Conservation (phyloP, 2,329 filamentous ascomycete species). For the Hortaea werneckii region DNA sequence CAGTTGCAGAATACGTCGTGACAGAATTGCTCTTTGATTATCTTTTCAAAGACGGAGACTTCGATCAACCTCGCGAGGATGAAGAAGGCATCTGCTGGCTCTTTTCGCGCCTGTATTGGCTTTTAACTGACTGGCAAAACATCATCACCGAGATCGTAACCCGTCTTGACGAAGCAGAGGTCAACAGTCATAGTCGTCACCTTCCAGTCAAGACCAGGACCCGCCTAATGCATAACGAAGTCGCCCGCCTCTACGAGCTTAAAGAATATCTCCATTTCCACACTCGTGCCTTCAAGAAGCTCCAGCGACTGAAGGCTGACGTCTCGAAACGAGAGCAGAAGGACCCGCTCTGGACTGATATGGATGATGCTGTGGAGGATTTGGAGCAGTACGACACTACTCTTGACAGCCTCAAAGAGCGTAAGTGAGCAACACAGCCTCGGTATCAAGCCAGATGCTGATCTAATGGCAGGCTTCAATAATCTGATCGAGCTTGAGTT, state of each 20-base stretch:
- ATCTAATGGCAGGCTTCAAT: conserved; percentile 18
- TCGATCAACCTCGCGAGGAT: conserved; percentile 21
- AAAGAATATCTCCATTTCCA: conserved; percentile 28
- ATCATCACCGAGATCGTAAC: conserved; percentile 25
- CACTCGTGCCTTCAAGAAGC: conserved; percentile 24
- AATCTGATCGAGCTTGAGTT: conserved; percentile 31
- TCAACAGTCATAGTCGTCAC: conserved; percentile 24
- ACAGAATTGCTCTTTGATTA: conserved; percentile 23
- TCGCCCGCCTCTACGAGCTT: conserved; percentile 28
- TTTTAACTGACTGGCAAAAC: conserved; percentile 30
- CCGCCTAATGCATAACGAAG: conserved; percentile 22
- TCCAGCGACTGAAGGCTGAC: conserved; percentile 24
- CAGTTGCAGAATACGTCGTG: conserved; percentile 24
- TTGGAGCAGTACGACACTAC: conserved; percentile 26
- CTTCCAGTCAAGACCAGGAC: conserved; percentile 26
- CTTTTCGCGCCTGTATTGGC: conserved; percentile 24
- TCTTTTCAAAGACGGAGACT: conserved; percentile 23
- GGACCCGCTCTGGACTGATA: conserved; percentile 26
- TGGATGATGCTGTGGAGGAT: conserved; percentile 27
- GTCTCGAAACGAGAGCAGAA: conserved; percentile 20
- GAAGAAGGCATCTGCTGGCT: conserved; percentile 29
- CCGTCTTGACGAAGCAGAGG: conserved; percentile 26
- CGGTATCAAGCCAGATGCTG: background rate
- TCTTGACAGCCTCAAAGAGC: conserved; percentile 26
- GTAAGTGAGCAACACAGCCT: conserved; percentile 8